Conservation (phyloP, 1,284 basidiomycete species). For the Trametes pubescens region DNA sequence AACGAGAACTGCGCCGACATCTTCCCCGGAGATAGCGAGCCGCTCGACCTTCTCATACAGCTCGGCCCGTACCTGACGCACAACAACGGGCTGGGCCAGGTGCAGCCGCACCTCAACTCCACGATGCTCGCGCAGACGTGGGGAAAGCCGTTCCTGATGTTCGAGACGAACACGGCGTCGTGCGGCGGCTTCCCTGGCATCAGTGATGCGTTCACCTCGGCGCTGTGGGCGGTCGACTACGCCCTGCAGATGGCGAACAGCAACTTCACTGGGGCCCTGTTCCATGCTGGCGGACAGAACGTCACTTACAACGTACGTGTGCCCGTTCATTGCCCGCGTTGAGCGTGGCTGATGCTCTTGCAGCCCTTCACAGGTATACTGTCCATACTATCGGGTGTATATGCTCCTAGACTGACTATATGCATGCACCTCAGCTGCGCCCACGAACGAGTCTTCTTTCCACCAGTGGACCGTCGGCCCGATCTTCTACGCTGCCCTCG, state of each 20-base stretch:
- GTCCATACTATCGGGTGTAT: neutral
- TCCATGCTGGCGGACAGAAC: slow-evolving; percentile 52
- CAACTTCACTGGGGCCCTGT: slow-evolving; percentile 48
- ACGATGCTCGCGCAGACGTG: slow-evolving; percentile 51
- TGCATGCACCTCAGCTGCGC: slow-evolving; percentile 40
- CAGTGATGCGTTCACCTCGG: slow-evolving; percentile 67
- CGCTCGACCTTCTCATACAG: slow-evolving; percentile 52
- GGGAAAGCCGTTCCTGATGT: slow-evolving; percentile 40
- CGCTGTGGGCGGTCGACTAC: slow-evolving; percentile 76
- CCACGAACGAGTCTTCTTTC: slow-evolving; percentile 46
- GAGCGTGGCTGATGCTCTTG: neutral
- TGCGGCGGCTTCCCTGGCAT: slow-evolving; percentile 65
- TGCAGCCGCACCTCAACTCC: slow-evolving; percentile 57
- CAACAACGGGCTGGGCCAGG: slow-evolving; percentile 52
- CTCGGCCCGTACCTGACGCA: slow-evolving; percentile 67
- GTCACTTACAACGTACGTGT: slow-evolving; percentile 47
- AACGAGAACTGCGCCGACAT: slow-evolving; percentile 48
- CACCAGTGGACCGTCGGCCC: slow-evolving; percentile 48
- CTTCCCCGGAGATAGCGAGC: slow-evolving; percentile 42
- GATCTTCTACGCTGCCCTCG: slow-evolving; percentile 46
- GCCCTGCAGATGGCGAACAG: slow-evolving; percentile 45
- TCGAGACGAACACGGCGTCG: slow-evolving; percentile 64
- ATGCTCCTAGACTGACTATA: neutral
- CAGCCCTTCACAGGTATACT: slow-evolving; percentile 47
- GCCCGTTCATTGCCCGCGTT: neutral